Base-by-base conservation (phyloP, 2,329 filamentous ascomycete genomes). In the Colletotrichum sp. region DNA sequence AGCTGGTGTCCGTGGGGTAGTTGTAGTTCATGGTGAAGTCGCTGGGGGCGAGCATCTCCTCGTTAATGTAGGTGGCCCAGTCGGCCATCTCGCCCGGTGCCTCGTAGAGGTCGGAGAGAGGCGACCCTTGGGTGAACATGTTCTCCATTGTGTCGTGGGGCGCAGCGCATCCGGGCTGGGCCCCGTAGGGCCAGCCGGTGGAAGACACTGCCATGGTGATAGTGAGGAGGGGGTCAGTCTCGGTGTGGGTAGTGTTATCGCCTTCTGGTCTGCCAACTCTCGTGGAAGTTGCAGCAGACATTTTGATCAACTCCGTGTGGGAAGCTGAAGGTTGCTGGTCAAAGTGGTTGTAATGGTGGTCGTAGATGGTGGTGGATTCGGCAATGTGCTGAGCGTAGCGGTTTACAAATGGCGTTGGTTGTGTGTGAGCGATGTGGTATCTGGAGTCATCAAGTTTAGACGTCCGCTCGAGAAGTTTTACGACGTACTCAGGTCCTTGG, bases 401-500 rank as follows among this genome's bases (percentile, higher is more conserved):
- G 69, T 64, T 72, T 63, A 71, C 43, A 31, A 74, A 67, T 31
- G 61, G 74, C 69, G 65, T 63, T 59, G 66, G 69, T 76, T 76
- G 73, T 21, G 61, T 76, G 65, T 61, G 67, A 67, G 67, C 59
- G 43, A 51, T 51, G 58, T 66, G 66, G 34, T 31, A 66, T 61
- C 68, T 36, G 63, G 69, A 33, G 57, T 68, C 67, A 74, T 75
- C 75, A 72, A 55, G 70, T 64, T 71, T 66, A 72, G 75, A 76
- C 69, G 73, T 54, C 75, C 73, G 65, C 67, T 70, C 67, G 75
- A 76, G 73, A 74, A 73, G 70, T 76, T 76, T 76, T 69, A 76
- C 68, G 75, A 76, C 75, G 61, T 76, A 71, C 75, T 76, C 75
- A 74, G 75, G 75, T 76, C 75, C 64, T 70, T 66, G 63, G 73